phyloP scores from a whole-genome alignment of 2,329 filamentous ascomycete genomes.

The Hirsutella rhossiliensis region DNA sequence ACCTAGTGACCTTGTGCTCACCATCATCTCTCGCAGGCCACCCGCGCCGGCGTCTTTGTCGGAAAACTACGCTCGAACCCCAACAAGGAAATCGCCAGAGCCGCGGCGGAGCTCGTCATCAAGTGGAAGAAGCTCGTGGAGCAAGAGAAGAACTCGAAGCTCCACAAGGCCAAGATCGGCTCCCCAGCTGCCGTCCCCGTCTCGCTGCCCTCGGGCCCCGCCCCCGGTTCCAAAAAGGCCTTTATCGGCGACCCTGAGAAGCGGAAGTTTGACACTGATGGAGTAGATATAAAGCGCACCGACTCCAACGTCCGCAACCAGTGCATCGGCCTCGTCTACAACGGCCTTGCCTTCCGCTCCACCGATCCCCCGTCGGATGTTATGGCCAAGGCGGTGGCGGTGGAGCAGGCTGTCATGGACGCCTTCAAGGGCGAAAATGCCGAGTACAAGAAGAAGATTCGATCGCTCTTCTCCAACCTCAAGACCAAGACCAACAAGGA shows the following conservation, averaged over 20 bases:
- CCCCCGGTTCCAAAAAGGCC: slow-evolving; percentile 31
- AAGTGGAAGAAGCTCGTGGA: slow-evolving; percentile 81
- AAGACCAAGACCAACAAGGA: slow-evolving; percentile 81
- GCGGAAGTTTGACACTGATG: slow-evolving; percentile 71
- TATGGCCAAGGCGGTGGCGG: slow-evolving; percentile 63
- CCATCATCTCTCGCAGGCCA: slow-evolving; percentile 38
- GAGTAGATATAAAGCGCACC: slow-evolving; percentile 66
- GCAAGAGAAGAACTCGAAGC: slow-evolving; percentile 40
- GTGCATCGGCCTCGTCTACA: slow-evolving; percentile 86
- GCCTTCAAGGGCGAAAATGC: slow-evolving; percentile 57
- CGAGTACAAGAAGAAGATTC: slow-evolving; percentile 78
- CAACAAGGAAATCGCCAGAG: slow-evolving; percentile 68
- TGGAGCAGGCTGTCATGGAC: slow-evolving; percentile 67
- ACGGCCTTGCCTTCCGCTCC: slow-evolving; percentile 65
- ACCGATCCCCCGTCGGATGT: slow-evolving; percentile 60
- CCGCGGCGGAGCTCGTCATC: slow-evolving; percentile 70
- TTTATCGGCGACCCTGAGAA: slow-evolving; percentile 62
- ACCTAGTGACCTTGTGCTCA: not conserved
- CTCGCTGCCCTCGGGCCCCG: slow-evolving; percentile 40
- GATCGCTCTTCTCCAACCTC: slow-evolving; percentile 86
- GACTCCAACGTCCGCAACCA: slow-evolving; percentile 64
- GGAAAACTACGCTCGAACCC: slow-evolving; percentile 67
- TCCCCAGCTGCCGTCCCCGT: slow-evolving; percentile 33
- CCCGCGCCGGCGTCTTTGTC: slow-evolving; percentile 82
- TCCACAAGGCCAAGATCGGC: slow-evolving; percentile 27